Percentiles rank a stretch among this genome's conserved stretches.
Conservation (phyloP, 164 flowering plant species). For the Cinnamomum micranthum region DNA sequence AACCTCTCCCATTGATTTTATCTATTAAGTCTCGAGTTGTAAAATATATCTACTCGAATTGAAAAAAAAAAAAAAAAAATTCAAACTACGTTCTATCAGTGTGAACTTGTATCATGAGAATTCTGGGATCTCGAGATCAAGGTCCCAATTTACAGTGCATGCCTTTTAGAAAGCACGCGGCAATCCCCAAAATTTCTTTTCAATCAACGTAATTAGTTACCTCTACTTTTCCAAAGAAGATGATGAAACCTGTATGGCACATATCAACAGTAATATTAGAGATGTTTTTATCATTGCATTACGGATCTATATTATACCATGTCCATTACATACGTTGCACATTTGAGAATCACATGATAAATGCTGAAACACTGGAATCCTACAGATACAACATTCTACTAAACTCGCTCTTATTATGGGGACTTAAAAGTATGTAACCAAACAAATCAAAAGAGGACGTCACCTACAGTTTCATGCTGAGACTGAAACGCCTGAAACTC, state of each 20-base stretch:
- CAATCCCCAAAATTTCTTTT: neutral
- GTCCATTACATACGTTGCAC: neutral
- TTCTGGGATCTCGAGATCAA: too few relatives aligned
- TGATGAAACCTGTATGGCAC: neutral
- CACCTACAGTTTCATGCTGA: constrained; percentile 67
- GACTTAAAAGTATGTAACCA: neutral
- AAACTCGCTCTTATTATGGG: neutral
- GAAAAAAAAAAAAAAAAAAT: too few relatives aligned
- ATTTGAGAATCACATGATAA: neutral
- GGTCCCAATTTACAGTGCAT: too few relatives aligned
- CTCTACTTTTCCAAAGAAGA: neutral
- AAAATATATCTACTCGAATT: too few relatives aligned
- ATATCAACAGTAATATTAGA: neutral
- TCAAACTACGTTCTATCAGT: too few relatives aligned
- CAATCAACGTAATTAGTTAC: neutral
- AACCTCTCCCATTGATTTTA: too few relatives aligned
- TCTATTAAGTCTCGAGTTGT: too few relatives aligned
- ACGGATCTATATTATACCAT: neutral
- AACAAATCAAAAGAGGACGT: neutral
- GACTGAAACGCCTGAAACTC: constrained; percentile 71
- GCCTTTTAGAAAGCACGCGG: too few relatives aligned
- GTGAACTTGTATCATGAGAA: too few relatives aligned
- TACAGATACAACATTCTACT: neutral
- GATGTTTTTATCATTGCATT: neutral
- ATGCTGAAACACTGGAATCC: neutral